Evolutionary conservation across 495 filamentous ascomycete species (phyloP), one percentile per base, ranked within the genome.

Genomic region (Penicillium nucicola): DNA sequence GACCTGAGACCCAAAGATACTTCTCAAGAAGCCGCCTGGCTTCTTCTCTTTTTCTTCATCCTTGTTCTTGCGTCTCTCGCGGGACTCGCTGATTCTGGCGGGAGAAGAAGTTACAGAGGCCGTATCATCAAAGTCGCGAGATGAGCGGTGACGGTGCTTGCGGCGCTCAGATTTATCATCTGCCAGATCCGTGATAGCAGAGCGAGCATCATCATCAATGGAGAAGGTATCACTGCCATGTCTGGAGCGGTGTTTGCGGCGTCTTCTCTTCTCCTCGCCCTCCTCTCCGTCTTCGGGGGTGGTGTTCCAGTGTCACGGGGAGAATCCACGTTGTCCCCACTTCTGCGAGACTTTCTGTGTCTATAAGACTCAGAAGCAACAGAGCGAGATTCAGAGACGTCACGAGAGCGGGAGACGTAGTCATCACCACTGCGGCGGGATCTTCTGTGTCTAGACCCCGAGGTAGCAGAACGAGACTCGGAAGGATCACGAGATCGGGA

Each of bases 1-100:
- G 3, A 66, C 65, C 34, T 57, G 53, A 7, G 72, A 74, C 10
- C 72, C 68, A 36, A 74, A 76, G 6, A 75, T 45, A 50, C 53
- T 69, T 50, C 64, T 61, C 36, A 75, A 52, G 25, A 77, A 60
- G 8, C 69, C 60, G 25, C 66, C 60, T 39, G 64, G 59, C n/a
- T 53, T 62, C 48, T 62, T 67, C 39, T 65, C 59, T 3, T 58
- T 60, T 23, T 72, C 70, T 9, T 70, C 62, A 11, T 72, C 58
- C 25, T 66, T 64, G 32, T 53, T 45, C 14, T 45, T 54, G 18
- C 62, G 41, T 23, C 69, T 72, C 50, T 64, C 66, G 22, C 56
- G 56, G 23, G 50, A 57, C 18, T 65, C 64, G 33, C 63, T 58
- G 32, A 61, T 53, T 28, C 59, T 55, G 28, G 64, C 62, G n/a